phyloP scores from a whole-genome alignment of 345 rosid species.

The Diplotaxis tenuifolia region DNA sequence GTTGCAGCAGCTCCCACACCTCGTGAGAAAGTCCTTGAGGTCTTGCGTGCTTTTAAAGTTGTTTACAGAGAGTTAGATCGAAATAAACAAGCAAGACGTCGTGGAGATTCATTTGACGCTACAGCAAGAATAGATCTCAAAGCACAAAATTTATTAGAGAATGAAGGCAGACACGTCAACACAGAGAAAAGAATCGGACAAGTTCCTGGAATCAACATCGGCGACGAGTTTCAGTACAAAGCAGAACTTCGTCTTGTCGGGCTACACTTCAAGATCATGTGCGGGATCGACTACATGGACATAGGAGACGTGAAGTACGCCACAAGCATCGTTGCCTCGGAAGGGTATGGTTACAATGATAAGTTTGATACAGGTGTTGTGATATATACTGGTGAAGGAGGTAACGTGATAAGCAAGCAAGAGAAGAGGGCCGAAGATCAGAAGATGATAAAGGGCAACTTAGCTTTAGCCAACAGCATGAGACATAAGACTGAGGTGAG shows the following conservation, averaged over 20 bases:
- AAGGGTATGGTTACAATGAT: conserved; percentile 57
- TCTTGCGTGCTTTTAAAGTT: conserved; percentile 54
- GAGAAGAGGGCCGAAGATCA: conserved; percentile 58
- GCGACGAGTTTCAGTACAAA: conserved; percentile 76
- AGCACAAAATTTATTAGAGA: conserved; percentile 51
- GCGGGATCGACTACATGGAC: conserved; percentile 72
- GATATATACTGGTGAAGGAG: conserved; percentile 75
- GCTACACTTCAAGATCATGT: conserved; percentile 62
- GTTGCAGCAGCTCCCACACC: background rate
- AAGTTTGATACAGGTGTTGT: conserved; percentile 50
- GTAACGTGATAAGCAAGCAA: conserved; percentile 49
- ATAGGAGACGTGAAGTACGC: conserved; percentile 45
- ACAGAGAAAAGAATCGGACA: conserved; percentile 51
- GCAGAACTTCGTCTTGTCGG: conserved; percentile 68
- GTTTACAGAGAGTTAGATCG: conserved; percentile 55
- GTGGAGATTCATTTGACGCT: conserved; percentile 24
- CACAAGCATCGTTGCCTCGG: conserved; percentile 71
- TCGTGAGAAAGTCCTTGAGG: conserved; percentile 57
- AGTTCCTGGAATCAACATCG: conserved; percentile 79
- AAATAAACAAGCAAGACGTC: conserved; percentile 53
- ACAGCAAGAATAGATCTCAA: conserved; percentile 52
- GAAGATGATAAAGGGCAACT: conserved; percentile 69
- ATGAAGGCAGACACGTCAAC: conserved; percentile 43
- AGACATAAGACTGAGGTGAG: conserved; percentile 56
- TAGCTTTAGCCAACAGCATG: conserved; percentile 63